Evolutionary conservation across 495 filamentous ascomycete genomes (phyloP).

Genomic region (Sporormia fimetaria): DNA sequence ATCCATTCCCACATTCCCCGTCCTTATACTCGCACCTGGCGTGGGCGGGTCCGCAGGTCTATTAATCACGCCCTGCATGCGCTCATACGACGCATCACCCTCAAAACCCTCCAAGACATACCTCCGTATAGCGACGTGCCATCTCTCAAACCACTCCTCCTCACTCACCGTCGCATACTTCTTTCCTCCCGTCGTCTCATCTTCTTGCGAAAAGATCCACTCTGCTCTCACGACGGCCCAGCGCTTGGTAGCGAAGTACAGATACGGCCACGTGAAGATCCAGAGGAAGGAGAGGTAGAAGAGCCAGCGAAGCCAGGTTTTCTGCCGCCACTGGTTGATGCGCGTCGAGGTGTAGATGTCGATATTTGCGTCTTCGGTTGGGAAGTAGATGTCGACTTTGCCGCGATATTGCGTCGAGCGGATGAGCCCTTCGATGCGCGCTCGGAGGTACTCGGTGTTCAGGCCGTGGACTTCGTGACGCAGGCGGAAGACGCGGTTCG

Average conservation of each 20-base stretch:
- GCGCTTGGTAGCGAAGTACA: constrained; percentile 50
- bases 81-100: constrained; percentile 17
- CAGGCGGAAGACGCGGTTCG: constrained; percentile 43
- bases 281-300: constrained; percentile 52
- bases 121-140: constrained; percentile 21
- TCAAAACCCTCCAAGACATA: constrained; percentile 23
- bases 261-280: constrained; percentile 51
- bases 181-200: constrained; percentile 24
- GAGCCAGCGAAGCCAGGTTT: constrained; percentile 44
- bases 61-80: constrained; percentile 14
- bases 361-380: constrained; percentile 37
- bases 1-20: constrained; percentile 25
- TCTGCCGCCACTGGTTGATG: constrained; percentile 48
- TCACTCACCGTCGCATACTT: constrained; percentile 33
- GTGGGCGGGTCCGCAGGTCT: constrained; percentile 18
- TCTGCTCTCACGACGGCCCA: constrained; percentile 46
- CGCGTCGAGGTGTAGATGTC: constrained; percentile 45
- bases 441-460: constrained; percentile 37
- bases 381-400: constrained; percentile 40
- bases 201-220: constrained; percentile 39
- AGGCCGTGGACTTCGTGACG: constrained; percentile 41
- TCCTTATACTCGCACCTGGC: constrained; percentile 17
- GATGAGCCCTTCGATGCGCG: constrained; percentile 39
- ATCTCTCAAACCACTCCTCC: constrained; percentile 23
- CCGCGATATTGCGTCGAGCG: constrained; percentile 51